Conservation (phyloP, 768 basidiomycete genomes). For the Astraeus odoratus region DNA sequence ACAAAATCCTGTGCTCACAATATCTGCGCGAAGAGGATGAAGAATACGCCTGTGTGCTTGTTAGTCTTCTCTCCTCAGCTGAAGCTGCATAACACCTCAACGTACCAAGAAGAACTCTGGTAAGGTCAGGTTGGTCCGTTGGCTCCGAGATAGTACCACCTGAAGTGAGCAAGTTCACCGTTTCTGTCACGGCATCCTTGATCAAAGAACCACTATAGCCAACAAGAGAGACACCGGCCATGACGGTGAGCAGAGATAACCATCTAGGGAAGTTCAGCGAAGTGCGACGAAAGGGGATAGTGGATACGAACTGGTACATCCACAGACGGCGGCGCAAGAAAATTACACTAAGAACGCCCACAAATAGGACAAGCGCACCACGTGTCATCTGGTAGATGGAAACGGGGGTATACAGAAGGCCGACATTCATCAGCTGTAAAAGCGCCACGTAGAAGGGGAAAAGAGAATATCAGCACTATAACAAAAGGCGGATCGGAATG, state of each 20-base stretch:
- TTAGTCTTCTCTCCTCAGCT: background rate
- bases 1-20: conserved; percentile 51
- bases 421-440: conserved; percentile 82
- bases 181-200: conserved; percentile 61
- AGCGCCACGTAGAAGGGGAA: conserved; percentile 8
- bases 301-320: conserved; percentile 68
- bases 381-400: conserved; percentile 97
- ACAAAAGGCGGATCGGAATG: conserved; percentile 1
- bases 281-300: conserved; percentile 2
- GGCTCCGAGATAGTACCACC: conserved; percentile 36
- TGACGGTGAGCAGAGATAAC: conserved; percentile 84
- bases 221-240: conserved; percentile 75
- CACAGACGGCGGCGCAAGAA: conserved; percentile 83
- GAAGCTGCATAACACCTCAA: conserved; percentile 7
- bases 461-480: conserved; percentile 14
- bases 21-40: conserved; percentile 89
- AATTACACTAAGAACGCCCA: conserved; percentile 83
- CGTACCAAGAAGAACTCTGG: conserved; percentile 66
- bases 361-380: conserved; percentile 89
- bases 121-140: conserved; percentile 53
- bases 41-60: conserved; percentile 62
- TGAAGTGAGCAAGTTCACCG: conserved; percentile 19
- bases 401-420: conserved; percentile 92
- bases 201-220: conserved; percentile 87
- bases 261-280: conserved; percentile 46